These are phyloP conservation scores for Lotus japonicus DNA, from an alignment of 306 rosid species.

Conservation along the genomic window DNA sequence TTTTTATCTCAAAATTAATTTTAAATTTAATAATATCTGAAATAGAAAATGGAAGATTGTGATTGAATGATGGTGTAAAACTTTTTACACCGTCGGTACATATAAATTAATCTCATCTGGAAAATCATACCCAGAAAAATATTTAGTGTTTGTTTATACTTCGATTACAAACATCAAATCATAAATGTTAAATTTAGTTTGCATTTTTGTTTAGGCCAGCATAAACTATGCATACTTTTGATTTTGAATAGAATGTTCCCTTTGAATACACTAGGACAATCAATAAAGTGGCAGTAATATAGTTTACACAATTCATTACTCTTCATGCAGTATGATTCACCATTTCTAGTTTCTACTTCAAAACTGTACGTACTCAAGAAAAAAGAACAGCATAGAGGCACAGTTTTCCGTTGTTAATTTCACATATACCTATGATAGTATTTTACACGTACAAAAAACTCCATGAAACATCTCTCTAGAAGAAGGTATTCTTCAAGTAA, in stretches of 20 bases:
- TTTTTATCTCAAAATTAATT: too few relatives aligned
- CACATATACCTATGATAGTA: neutral
- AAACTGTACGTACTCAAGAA: neutral
- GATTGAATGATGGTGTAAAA: too few relatives aligned
- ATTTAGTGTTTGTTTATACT: too few relatives aligned
- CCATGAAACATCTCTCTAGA: constrained; percentile 3
- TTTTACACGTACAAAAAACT: neutral
- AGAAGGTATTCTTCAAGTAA: neutral
- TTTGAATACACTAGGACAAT: neutral
- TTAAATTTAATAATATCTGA: too few relatives aligned
- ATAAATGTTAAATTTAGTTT: too few relatives aligned
- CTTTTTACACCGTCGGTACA: too few relatives aligned
- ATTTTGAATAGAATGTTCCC: neutral
- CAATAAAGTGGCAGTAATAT: neutral
- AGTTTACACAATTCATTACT: neutral
- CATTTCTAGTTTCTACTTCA: neutral
- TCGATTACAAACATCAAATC: too few relatives aligned
- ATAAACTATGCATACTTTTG: neutral
- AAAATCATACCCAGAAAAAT: too few relatives aligned
- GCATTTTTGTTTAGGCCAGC: neutral
- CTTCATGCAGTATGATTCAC: neutral
- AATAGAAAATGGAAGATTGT: too few relatives aligned
- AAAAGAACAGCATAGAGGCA: neutral
- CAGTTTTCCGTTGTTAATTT: neutral
- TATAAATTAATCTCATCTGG: too few relatives aligned